Evolutionary conservation across 2,329 filamentous ascomycete genomes (phyloP).

Genomic region (Thielaviopsis punctulata): DNA sequence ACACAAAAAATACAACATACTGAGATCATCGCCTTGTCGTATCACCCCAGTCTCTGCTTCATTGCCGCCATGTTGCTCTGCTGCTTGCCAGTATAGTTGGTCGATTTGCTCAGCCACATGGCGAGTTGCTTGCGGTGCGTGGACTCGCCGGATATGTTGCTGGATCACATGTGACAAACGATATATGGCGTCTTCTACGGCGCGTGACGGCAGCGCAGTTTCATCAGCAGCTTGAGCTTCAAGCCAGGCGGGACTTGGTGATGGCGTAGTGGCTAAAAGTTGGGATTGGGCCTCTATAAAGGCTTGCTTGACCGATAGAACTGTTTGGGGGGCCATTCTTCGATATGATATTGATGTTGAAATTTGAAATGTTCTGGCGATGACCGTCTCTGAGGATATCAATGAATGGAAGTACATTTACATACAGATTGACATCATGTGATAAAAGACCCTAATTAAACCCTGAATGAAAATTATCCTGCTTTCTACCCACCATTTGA

Average conservation of each 20-base stretch:
- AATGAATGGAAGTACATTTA: too few relatives aligned
- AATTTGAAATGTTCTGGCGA: too few relatives aligned
- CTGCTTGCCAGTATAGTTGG: conserved; percentile 37
- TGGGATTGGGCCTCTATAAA: conserved; percentile 48
- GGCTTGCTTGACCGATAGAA: conserved; percentile 43
- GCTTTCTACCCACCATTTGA: too few relatives aligned
- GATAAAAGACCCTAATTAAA: too few relatives aligned
- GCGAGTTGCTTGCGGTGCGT: conserved; percentile 49
- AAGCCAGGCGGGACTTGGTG: conserved; percentile 35
- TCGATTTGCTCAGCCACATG: conserved; percentile 61
- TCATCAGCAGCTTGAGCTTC: conserved; percentile 20
- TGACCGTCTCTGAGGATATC: too few relatives aligned
- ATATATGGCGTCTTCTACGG: conserved; percentile 38
- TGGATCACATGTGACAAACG: conserved; percentile 44
- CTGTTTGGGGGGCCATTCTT: conserved; percentile 29
- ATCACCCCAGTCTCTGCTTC: conserved; percentile 22
- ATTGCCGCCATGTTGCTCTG: conserved; percentile 23
- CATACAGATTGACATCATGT: too few relatives aligned
- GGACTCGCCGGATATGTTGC: conserved; percentile 48
- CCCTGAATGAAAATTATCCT: too few relatives aligned
- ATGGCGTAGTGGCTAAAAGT: conserved; percentile 40
- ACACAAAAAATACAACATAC: conserved; percentile 19
- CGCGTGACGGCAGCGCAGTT: conserved; percentile 27
- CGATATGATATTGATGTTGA: conserved; percentile 11
- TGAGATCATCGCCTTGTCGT: conserved; percentile 26